These are phyloP conservation scores for Aegilops tauschii DNA, from an alignment of 176 grass and related monocot species.

Conservation along the genomic window DNA sequence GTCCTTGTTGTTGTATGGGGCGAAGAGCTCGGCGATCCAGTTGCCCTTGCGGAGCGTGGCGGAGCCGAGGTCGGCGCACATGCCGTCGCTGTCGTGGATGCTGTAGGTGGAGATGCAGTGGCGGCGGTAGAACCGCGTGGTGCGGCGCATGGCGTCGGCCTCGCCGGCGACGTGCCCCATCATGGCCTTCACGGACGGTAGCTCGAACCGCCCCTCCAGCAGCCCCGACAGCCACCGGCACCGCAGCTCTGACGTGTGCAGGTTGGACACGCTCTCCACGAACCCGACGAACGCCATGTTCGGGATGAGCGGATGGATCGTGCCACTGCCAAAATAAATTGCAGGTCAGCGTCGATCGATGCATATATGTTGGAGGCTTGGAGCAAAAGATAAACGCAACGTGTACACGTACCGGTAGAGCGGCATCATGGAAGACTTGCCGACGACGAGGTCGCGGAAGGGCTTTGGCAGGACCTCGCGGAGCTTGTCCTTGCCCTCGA, in stretches of 20 bases:
- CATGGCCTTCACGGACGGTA: constrained; percentile 64
- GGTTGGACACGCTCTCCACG: constrained; percentile 98
- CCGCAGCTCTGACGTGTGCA: constrained; percentile 93
- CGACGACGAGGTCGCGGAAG: constrained; percentile 51
- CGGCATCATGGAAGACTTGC: constrained; percentile 76
- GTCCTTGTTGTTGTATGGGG: constrained; percentile 86
- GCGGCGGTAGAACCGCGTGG: constrained; percentile 90
- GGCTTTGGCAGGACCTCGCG: constrained; percentile 62
- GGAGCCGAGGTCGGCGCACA: constrained; percentile 79
- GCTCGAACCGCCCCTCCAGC: constrained; percentile 50
- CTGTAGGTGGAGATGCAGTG: constrained; percentile 99
- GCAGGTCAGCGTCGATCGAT: too few species aligned
- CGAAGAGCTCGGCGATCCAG: constrained; percentile 85
- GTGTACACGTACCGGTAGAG: constrained; percentile 59
- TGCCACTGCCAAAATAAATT: constrained; percentile 34
- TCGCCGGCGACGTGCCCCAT: constrained; percentile 50
- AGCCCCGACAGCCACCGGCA: constrained; percentile 89
- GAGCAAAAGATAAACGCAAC: too few species aligned
- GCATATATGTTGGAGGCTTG: too few species aligned
- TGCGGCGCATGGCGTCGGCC: constrained; percentile 79
- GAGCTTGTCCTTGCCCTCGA: constrained; percentile 95
- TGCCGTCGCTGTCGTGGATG: constrained; percentile 97
- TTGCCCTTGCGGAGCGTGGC: constrained; percentile 61
- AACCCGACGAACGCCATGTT: constrained; percentile 98
- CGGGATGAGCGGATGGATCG: constrained; percentile 86